Evolutionary conservation across 306 rosid genomes (phyloP).

Genomic region (Ammopiptanthus mongolicus): DNA sequence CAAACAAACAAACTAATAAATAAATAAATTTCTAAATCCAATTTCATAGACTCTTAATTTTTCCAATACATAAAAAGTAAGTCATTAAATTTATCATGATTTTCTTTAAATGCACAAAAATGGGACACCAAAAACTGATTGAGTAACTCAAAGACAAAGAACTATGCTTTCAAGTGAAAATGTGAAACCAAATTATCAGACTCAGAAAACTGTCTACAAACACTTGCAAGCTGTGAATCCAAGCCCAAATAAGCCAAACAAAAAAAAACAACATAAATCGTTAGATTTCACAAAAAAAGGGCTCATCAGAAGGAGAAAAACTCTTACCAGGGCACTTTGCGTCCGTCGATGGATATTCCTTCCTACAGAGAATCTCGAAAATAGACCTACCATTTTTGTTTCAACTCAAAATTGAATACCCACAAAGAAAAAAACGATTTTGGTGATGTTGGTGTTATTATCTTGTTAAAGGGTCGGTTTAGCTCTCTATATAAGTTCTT

Average conservation of each 20-base stretch:
- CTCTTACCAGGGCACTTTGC: constrained; percentile 84
- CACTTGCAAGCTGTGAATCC: constrained; percentile 22
- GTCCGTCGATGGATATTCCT: constrained; percentile 79
- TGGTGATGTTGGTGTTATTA: constrained; percentile 11
- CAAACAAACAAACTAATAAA: not conserved
- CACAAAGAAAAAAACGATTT: constrained; percentile 11
- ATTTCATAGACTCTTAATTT: not conserved
- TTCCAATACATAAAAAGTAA: not conserved
- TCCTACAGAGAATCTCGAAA: constrained; percentile 81
- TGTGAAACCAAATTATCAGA: constrained; percentile 13
- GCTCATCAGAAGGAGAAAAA: not conserved
- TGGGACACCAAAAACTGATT: too few relatives aligned
- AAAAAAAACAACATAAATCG: not conserved
- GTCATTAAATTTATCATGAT: not conserved
- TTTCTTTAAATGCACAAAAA: not conserved
- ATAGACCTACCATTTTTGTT: constrained; percentile 75
- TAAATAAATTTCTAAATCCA: not conserved
- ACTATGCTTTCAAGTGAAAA: not conserved
- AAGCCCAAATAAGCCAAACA: constrained; percentile 23
- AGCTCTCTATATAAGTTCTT: not conserved
- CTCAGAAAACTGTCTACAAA: constrained; percentile 25
- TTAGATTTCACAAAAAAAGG: not conserved
- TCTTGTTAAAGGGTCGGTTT: constrained; percentile 19
- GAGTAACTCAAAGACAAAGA: not conserved
- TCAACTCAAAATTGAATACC: constrained; percentile 27